These are phyloP conservation scores for Stephania japonica DNA, from an alignment of 164 flowering plant species.

Conservation along the genomic window DNA sequence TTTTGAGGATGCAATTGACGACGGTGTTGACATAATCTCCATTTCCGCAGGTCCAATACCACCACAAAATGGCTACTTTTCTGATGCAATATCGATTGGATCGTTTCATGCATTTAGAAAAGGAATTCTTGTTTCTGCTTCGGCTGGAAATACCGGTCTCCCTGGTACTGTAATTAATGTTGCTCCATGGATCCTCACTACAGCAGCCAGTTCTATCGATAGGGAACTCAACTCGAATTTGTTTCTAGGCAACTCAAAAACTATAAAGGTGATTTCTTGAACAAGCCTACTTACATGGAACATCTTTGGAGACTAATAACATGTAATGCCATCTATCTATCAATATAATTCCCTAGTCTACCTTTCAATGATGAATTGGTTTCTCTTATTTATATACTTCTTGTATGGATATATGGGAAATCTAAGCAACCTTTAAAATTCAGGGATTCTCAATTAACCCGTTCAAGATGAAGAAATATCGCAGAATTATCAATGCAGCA, in stretches of 20 bases:
- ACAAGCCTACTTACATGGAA: no score
- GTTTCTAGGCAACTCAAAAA: constrained; percentile 11
- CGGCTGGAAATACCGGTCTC: neutral
- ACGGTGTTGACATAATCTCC: constrained; percentile 37
- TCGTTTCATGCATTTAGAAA: constrained; percentile 34
- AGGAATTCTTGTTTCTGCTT: constrained; percentile 17
- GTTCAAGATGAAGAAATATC: constrained; percentile 20
- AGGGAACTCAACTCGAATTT: constrained; percentile 2
- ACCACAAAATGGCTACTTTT: neutral
- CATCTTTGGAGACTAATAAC: no score
- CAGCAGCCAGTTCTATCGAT: neutral
- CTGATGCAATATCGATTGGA: constrained; percentile 32
- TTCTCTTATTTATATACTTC: no score
- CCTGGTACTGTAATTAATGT: neutral
- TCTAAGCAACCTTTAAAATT: neutral
- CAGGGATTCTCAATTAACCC: constrained; percentile 38
- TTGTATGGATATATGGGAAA: no score
- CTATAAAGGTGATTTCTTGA: constrained; percentile 20
- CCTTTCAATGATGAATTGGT: no score
- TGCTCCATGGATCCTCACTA: constrained; percentile 1
- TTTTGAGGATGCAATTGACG: constrained; percentile 36
- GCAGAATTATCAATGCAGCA: constrained; percentile 31
- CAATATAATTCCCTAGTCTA: no score
- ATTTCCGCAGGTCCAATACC: constrained; percentile 20
- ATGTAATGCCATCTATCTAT: neutral